Evolutionary conservation across 352 stramenopile genomes (phyloP), one percentile per base, ranked within the genome.

Genomic region (Peronospora destructor): DNA sequence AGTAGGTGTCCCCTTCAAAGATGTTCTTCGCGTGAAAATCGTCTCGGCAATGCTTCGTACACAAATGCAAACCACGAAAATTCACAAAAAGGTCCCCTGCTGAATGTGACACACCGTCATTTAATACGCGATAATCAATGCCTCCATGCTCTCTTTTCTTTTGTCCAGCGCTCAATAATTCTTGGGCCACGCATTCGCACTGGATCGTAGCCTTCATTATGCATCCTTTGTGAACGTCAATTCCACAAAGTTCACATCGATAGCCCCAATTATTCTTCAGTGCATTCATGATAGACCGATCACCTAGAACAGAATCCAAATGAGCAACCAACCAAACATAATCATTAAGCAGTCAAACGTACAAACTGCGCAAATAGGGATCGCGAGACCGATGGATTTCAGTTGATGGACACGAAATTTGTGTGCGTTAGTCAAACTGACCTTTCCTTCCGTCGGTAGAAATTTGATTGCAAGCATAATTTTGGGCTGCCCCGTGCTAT

Each of bases 351-450:
- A 5, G 44, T 36, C 11, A 11, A 14, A 71, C 71, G 45, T 77
- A 85, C 83, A 94, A 14, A 86, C 75, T 26, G 64, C 71, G 32
- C 83, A 94, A 48, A 78, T 61, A 5, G 80, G 78, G 28, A 94
- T 89, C n/a, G 72, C 72, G 4, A 91, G 63, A 2, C 83, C 83
- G 8, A 94, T 78, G 2, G 80, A 90, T 58, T 91, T 91, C 5
- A 94, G 75, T 44, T 89, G 78, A 45, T 94, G 83, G 0, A 94
- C 83, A 16, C 83, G 78, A 34, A 94, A 94, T 39, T 88, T 90
- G 68, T 94, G 83, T 17, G 84, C 70, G 26, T 86, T 87, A 0
- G 66, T 75, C 14, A 47, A 62, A 28, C 52, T 77, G 41, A 83
- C 69, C 23, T 85, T 68, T 13, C 71, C 71, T 47, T 87, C 68